Evolutionary conservation across 345 rosid species (phyloP).

Genomic region (Carallia brachiata): DNA sequence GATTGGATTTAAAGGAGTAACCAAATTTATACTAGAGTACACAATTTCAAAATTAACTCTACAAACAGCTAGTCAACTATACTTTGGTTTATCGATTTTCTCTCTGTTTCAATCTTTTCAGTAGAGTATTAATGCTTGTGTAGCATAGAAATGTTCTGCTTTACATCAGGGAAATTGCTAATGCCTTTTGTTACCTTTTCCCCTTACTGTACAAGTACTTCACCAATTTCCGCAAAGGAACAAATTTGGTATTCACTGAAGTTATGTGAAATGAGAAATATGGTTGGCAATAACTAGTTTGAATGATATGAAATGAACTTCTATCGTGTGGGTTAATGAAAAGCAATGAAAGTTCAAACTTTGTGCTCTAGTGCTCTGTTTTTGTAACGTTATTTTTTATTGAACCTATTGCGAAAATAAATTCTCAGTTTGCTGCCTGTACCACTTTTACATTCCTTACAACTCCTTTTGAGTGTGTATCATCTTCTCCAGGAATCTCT

Average conservation of each 20-base stretch:
- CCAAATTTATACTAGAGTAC: no score
- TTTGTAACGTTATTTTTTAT: no score
- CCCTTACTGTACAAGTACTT: neutral
- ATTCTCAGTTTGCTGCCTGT: neutral
- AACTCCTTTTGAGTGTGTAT: neutral
- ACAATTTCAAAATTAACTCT: no score
- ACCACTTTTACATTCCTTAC: neutral
- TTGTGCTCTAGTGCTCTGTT: no score
- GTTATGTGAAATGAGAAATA: neutral
- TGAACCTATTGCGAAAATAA: neutral
- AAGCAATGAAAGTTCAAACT: no score
- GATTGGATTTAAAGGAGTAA: no score
- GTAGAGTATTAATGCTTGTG: neutral
- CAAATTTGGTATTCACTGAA: neutral
- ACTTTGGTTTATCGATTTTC: no score
- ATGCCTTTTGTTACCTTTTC: neutral
- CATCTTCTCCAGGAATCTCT: conserved; percentile 63
- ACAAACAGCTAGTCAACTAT: no score
- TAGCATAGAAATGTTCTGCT: no score
- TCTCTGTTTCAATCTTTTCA: neutral
- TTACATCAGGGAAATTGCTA: neutral
- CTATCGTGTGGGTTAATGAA: no score
- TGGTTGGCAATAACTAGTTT: neutral
- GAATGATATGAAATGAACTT: no score
- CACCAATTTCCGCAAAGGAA: neutral